A percentile compares a stretch with the other conserved stretches of the same genome.
phyloP scores from a whole-genome alignment of 495 filamentous ascomycete genomes.

The Terfezia claveryi region DNA sequence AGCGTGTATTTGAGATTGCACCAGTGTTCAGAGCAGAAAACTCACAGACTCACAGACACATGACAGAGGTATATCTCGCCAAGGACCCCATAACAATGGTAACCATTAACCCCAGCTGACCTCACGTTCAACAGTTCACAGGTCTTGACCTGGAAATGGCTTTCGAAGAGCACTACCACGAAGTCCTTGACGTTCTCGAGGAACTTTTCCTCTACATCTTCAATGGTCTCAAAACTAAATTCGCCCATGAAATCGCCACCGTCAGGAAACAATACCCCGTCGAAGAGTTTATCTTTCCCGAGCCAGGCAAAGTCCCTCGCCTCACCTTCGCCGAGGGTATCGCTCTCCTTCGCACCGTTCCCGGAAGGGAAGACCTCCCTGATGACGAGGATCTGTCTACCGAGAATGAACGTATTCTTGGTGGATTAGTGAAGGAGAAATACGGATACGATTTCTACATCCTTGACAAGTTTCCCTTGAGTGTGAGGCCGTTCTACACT shows the following conservation, averaged over 20 bases:
- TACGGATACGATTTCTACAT: slow-evolving; percentile 83
- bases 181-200: slow-evolving; percentile 63
- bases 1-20: slow-evolving; percentile 72
- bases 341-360: slow-evolving; percentile 49
- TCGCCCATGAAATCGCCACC: slow-evolving; percentile 45
- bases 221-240: slow-evolving; percentile 45
- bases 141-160: slow-evolving; percentile 97
- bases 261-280: slow-evolving; percentile 40
- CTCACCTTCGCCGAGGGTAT: slow-evolving; percentile 65
- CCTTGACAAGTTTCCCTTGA: slow-evolving; percentile 75
- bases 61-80: slow-evolving; percentile 40
- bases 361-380: slow-evolving; percentile 30
- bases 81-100: not conserved
- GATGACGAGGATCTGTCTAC: slow-evolving; percentile 62
- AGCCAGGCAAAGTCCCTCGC: slow-evolving; percentile 57
- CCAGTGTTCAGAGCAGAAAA: slow-evolving; percentile 94
- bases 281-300: slow-evolving; percentile 45
- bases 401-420: slow-evolving; percentile 68
- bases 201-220: slow-evolving; percentile 76
- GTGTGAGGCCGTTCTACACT: slow-evolving; percentile 80
- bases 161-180: slow-evolving; percentile 69
- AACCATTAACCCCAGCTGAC: too few species aligned
- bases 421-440: slow-evolving; percentile 61
- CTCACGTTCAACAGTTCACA: slow-evolving; percentile 33
- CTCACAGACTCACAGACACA: slow-evolving; percentile 83